Conservation (phyloP, 2,329 filamentous ascomycete species). For the Talaromyces sp. region DNA sequence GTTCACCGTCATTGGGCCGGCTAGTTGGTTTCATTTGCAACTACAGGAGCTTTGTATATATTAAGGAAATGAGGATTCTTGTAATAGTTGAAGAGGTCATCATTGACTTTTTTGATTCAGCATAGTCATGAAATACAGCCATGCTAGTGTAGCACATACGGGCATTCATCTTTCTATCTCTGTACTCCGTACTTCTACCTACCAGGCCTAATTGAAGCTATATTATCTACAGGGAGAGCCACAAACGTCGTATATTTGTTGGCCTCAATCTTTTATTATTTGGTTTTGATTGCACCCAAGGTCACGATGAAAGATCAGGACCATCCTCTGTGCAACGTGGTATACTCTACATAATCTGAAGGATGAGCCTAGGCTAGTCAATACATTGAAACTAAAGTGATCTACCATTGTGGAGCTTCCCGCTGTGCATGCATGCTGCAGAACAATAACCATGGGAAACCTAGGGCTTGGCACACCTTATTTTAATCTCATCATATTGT, state of each 20-base stretch:
- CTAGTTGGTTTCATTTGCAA: neutral
- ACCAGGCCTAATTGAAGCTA: neutral
- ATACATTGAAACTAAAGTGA: neutral
- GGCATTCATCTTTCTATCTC: neutral
- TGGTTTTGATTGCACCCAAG: neutral
- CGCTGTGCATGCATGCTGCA: neutral
- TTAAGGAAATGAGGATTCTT: neutral
- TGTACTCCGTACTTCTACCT: neutral
- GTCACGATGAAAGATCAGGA: neutral
- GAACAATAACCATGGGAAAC: conserved; percentile 2
- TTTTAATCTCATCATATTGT: conserved; percentile 7
- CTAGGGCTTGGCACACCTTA: conserved; percentile 14
- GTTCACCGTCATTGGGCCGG: neutral
- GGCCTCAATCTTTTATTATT: neutral
- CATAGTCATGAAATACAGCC: neutral
- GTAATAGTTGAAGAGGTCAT: neutral
- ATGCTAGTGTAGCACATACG: neutral
- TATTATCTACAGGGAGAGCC: neutral
- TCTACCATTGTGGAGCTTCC: conserved; percentile 5
- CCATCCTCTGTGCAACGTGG: neutral
- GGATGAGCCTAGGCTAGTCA: neutral
- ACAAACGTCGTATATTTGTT: neutral
- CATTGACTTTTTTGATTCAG: neutral
- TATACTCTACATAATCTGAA: neutral
- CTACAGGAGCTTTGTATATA: neutral